Base-by-base conservation (phyloP, 1,284 basidiomycete genomes). In the Cryptococcus depauperatus region DNA sequence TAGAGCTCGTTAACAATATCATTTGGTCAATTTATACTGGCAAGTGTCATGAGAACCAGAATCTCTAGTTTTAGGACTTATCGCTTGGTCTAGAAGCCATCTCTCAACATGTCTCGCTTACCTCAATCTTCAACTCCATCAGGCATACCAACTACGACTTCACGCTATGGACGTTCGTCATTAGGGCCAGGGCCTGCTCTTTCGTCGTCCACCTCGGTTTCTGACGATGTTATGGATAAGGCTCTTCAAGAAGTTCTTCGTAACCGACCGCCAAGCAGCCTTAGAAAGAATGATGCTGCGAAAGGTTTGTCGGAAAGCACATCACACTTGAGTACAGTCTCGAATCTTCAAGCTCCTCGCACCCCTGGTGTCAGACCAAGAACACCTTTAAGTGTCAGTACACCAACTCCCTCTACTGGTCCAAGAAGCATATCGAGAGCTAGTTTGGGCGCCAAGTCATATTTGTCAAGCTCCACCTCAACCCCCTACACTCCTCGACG, bases 101-200 rank as follows among this genome's bases (percentile, higher is more conserved):
- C 29, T 29, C 43, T 30, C 42, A 28, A 32, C 30, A 65, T 64
- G 64, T 69, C 66, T 3, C 60, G 63, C 11, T 54, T 69, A 5
- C 66, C 66, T 3, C 62, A 56, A 1, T 46, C 67, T 10, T 60
- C 66, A 9, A 69, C 65, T 1, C 67, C 67, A 0, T 56, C 59
- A 23, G 62, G 64, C 29, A 61, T 69, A 14, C 67, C 67, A 0
- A 65, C 64, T 0, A 62, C 67, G 0, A 58, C 64, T 0, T 34
- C 47, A 19, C 58, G 66, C 28, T 58, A 65, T 19, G 58, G 65
- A 3, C 58, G 67, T 23, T 66, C 65, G 3, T 67, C 65, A 2
- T 58, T 69, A 32, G 64, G 64, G 1, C 61, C 65, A 14, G 44
- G 37, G 7, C 35, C 38, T 9, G 21, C 47, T n/a, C 43, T 29